Conservation (phyloP, 345 rosid genomes). For the Salix koriyanagi region DNA sequence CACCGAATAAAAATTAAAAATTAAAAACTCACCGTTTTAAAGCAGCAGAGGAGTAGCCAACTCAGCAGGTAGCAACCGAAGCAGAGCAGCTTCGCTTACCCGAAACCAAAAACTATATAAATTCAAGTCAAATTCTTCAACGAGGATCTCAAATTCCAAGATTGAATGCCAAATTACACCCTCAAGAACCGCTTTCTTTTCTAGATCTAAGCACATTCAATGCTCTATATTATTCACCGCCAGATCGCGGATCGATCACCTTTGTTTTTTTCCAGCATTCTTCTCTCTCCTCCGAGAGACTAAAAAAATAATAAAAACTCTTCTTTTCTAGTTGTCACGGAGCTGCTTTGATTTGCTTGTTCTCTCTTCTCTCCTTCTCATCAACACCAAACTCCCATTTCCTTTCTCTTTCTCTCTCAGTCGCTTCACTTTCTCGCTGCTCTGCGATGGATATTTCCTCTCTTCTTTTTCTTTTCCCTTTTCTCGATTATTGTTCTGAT, state of each 20-base stretch:
- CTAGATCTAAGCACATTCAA: slow-evolving; percentile 45
- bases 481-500: neutral
- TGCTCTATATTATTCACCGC: slow-evolving; percentile 2
- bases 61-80: neutral
- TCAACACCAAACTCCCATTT: slow-evolving; percentile 28
- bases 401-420: neutral
- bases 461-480: slow-evolving; percentile 2
- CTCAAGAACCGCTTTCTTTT: slow-evolving; percentile 24
- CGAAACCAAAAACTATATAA: neutral
- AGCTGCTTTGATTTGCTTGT: slow-evolving; percentile 36
- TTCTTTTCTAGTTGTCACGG: slow-evolving; percentile 2
- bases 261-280: neutral
- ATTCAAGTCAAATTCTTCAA: neutral
- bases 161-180: slow-evolving; percentile 19
- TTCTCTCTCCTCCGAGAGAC: slow-evolving; percentile 32
- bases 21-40: slow-evolving; percentile 15
- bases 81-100: neutral
- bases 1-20: neutral
- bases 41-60: neutral
- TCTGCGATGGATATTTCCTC: slow-evolving; percentile 10
- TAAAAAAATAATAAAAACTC: slow-evolving; percentile 1
- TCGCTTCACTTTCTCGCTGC: slow-evolving; percentile 10
- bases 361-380: slow-evolving; percentile 30
- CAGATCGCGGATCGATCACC: neutral
- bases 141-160: slow-evolving; percentile 28